Base-by-base conservation (phyloP, 495 filamentous ascomycete genomes). In the Neurospora tetraspora region DNA sequence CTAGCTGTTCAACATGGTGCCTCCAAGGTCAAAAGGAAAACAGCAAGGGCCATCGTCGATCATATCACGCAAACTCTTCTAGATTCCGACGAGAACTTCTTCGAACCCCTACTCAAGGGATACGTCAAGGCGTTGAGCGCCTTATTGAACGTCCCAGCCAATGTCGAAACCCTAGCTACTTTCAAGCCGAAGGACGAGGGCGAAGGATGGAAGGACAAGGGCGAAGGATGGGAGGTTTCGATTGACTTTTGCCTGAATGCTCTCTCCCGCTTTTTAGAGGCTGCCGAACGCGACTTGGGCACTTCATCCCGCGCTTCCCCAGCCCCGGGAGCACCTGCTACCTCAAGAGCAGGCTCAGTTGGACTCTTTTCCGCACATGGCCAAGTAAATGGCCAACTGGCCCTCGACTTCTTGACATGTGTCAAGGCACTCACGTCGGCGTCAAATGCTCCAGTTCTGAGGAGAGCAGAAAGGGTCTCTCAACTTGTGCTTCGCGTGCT, bases 31-130 rank as follows among this genome's bases (percentile, higher is more conserved):
- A 91, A 89, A 78, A 82, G 82, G 65, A 96, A 93, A 78, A 93
- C 94, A 3, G 87, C 94, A 37, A 89, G 89, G 73, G 88, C 93
- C 5, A 80, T 97, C 36, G 83, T 94, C 72, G 90, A 93, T 68
- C 94, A 97, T 79, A 91, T 98, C 72, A 89, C 87, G 23, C 89
- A 98, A 74, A 90, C 88, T 45, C 83, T 98, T 45, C 88, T 88
- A 14, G 83, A 85, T 5, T 81, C 88, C 4, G 88, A 90, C 42
- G 88, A 87, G 23, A 86, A 88, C 14, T 89, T 92, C 77, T 88
- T 89, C 71, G 87, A 90, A 71, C 92, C 92, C n/a, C 83, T 98
- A 3, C 83, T 88, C 47, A 84, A 90, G 36, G 89, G 93, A 77
- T 97, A 98, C 79, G 85, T 91, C 75, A 97, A 93, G 84, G 87